phyloP scores from a whole-genome alignment of 106 monocot species.

The Allium cepa region DNA sequence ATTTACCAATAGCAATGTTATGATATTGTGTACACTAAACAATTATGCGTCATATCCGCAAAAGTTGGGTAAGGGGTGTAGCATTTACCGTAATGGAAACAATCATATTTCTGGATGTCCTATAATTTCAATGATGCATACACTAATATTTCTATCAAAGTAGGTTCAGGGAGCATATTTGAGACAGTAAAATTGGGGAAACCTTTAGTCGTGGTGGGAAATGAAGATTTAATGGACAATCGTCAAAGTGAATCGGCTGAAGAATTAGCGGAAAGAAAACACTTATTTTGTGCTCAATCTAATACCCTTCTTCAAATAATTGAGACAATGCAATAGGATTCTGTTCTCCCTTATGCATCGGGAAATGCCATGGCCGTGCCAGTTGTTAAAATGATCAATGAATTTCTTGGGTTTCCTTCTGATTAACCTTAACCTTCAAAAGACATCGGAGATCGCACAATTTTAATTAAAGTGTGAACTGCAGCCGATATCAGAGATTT shows the following conservation, averaged over 20 bases:
- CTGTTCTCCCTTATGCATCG: constrained; percentile 48
- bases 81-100: not conserved
- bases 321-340: constrained; percentile 15
- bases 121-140: too few relatives aligned
- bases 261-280: constrained; percentile 47
- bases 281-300: constrained; percentile 5
- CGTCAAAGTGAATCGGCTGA: constrained; percentile 88
- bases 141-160: not conserved
- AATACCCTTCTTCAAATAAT: not conserved
- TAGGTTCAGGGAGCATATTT: constrained; percentile 98
- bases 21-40: too few relatives aligned
- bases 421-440: not conserved
- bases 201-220: constrained; percentile 83
- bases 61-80: not conserved
- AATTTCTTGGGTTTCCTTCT: constrained; percentile 54
- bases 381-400: constrained; percentile 48
- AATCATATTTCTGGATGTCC: too few relatives aligned
- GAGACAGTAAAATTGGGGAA: constrained; percentile 67
- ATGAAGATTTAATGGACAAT: constrained; percentile 96
- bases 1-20: too few relatives aligned
- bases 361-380: constrained; percentile 77
- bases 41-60: not conserved
- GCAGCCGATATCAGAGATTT: not conserved
- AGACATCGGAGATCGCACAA: too few relatives aligned
- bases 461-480: not conserved